Conservation (phyloP, 306 rosid genomes). For the Cicer yamashitae region DNA sequence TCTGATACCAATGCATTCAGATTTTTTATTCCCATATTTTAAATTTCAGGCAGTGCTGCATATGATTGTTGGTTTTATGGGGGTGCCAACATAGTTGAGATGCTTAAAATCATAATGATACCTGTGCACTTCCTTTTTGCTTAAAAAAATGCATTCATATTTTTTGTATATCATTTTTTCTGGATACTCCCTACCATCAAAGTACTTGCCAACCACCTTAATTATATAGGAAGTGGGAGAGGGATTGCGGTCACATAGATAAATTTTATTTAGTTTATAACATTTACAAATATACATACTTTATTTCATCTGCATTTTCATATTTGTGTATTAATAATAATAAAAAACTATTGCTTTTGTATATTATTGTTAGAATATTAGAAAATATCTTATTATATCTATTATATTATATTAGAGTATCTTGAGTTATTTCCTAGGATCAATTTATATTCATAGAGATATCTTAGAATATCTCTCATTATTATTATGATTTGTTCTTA, state of each 20-base stretch:
- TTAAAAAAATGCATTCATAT: not conserved
- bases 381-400: no score
- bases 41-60: no score
- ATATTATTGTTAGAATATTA: no score
- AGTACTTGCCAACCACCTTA: not conserved
- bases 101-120: no score
- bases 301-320: not conserved
- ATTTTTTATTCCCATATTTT: not conserved
- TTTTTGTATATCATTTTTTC: not conserved
- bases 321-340: not conserved
- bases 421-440: no score
- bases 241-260: not conserved
- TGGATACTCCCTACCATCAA: not conserved
- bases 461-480: no score
- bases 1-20: not conserved
- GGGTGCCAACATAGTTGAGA: no score
- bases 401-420: no score
- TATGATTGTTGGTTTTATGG: no score
- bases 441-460: no score
- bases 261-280: not conserved
- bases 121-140: no score
- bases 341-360: not conserved
- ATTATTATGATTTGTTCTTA: no score
- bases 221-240: conserved; percentile 4
- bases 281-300: conserved; percentile 4